These are phyloP conservation scores for Hemileccinum rubropunctum DNA, from an alignment of 768 basidiomycete genomes.

Conservation along the genomic window DNA sequence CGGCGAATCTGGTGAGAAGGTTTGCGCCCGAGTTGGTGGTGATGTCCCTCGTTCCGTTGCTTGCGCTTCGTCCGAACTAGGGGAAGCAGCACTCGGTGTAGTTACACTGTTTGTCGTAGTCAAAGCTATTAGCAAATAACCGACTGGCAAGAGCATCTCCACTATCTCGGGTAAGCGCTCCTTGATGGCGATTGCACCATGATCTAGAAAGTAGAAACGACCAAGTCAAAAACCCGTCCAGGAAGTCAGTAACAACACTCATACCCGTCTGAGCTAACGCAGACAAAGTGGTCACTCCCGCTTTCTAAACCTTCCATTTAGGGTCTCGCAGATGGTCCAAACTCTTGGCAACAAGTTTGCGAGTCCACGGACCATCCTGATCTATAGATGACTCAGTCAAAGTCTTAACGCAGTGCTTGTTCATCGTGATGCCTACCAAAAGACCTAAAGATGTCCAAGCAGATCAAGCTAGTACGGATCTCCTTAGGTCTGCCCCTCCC, in stretches of 20 bases:
- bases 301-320: constrained; percentile 19
- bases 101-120: too few species aligned
- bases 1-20: not conserved
- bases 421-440: not conserved
- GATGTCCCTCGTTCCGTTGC: not conserved
- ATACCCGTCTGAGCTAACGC: constrained; percentile 20
- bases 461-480: constrained; percentile 6
- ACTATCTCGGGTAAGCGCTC: not conserved
- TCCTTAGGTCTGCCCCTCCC: not conserved
- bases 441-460: constrained; percentile 2
- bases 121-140: not conserved
- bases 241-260: not conserved
- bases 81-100: not conserved
- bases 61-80: not conserved
- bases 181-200: constrained; percentile 8
- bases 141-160: constrained; percentile 14
- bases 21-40: too few species aligned
- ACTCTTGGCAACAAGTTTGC: not conserved
- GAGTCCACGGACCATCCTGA: not conserved
- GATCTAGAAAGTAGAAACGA: constrained; percentile 4
- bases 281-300: constrained; percentile 18
- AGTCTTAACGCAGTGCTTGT: not conserved
- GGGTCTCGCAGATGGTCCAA: not conserved
- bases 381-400: not conserved
- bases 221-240: not conserved